phyloP scores from a whole-genome alignment of 805 yeast species.

The Myxozyma mucilagina region DNA sequence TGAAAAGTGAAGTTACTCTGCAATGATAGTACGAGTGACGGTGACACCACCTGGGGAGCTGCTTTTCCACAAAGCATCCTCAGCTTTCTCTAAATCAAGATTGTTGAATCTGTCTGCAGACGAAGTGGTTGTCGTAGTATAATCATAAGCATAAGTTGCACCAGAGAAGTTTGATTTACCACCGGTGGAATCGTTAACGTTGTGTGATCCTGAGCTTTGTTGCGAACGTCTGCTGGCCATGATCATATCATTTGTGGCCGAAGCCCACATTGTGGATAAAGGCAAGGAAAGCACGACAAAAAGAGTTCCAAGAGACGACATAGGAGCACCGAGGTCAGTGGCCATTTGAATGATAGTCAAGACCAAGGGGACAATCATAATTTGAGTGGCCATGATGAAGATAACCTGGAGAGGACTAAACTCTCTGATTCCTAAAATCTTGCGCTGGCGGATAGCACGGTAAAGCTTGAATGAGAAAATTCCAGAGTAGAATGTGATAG shows the following conservation, averaged over 20 bases:
- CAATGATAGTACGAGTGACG: slow-evolving; percentile 26
- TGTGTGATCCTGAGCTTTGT: not conserved
- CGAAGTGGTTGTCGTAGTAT: slow-evolving; percentile 3
- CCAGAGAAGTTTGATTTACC: slow-evolving; percentile 8
- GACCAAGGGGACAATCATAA: slow-evolving; percentile 75
- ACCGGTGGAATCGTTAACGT: slow-evolving; percentile 1
- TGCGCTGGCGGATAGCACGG: slow-evolving; percentile 69
- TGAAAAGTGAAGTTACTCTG: slow-evolving; percentile 8
- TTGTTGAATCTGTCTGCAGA: not conserved
- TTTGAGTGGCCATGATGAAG: slow-evolving; percentile 77
- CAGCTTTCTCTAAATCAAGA: slow-evolving; percentile 25
- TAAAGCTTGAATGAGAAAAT: slow-evolving; percentile 64
- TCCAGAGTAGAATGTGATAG: slow-evolving; percentile 62
- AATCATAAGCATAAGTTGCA: not conserved
- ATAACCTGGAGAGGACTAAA: slow-evolving; percentile 81
- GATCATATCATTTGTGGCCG: slow-evolving; percentile 51
- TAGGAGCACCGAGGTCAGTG: slow-evolving; percentile 36
- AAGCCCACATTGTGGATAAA: slow-evolving; percentile 85
- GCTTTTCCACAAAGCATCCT: not conserved
- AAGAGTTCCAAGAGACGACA: slow-evolving; percentile 56
- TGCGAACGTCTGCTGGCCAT: slow-evolving; percentile 21
- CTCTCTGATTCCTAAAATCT: slow-evolving; percentile 75
- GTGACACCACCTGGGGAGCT: slow-evolving; percentile 6
- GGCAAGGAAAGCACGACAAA: slow-evolving; percentile 75
- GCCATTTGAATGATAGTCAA: slow-evolving; percentile 60